Evolutionary conservation across 441 rosid species (phyloP).

Genomic region (Flueggea neowawraea): DNA sequence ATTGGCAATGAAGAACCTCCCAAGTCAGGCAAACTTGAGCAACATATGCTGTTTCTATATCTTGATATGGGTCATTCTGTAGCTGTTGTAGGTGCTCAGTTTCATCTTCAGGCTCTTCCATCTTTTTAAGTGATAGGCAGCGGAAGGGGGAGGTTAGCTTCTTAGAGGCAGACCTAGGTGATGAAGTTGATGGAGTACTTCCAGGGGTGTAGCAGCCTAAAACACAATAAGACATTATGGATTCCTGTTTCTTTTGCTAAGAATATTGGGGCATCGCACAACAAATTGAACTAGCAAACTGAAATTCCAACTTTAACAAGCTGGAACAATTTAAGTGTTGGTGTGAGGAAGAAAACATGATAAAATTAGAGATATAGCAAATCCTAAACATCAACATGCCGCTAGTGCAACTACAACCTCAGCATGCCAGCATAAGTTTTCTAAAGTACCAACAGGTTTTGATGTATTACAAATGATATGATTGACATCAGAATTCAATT

Average conservation of each 20-base stretch:
- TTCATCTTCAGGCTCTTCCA: slow-evolving; percentile 74
- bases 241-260: neutral
- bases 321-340: too few species aligned
- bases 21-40: slow-evolving; percentile 93
- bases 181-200: slow-evolving; percentile 56
- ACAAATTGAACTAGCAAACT: too few species aligned
- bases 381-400: too few species aligned
- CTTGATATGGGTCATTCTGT: slow-evolving; percentile 48
- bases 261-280: neutral
- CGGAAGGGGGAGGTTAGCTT: slow-evolving; percentile 79
- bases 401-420: too few species aligned
- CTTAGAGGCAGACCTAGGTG: slow-evolving; percentile 81
- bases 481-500: too few species aligned
- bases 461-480: too few species aligned
- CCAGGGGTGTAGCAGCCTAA: slow-evolving; percentile 35
- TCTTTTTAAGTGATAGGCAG: slow-evolving; percentile 78
- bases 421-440: too few species aligned
- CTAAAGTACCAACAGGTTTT: too few species aligned
- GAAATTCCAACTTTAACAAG: too few species aligned
- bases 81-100: slow-evolving; percentile 52
- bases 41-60: slow-evolving; percentile 86
- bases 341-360: too few species aligned
- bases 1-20: slow-evolving; percentile 98
- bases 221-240: slow-evolving; percentile 6
- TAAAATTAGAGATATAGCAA: too few species aligned